Evolutionary conservation across 441 rosid genomes (phyloP).

Genomic region (Gossypium laxum): DNA sequence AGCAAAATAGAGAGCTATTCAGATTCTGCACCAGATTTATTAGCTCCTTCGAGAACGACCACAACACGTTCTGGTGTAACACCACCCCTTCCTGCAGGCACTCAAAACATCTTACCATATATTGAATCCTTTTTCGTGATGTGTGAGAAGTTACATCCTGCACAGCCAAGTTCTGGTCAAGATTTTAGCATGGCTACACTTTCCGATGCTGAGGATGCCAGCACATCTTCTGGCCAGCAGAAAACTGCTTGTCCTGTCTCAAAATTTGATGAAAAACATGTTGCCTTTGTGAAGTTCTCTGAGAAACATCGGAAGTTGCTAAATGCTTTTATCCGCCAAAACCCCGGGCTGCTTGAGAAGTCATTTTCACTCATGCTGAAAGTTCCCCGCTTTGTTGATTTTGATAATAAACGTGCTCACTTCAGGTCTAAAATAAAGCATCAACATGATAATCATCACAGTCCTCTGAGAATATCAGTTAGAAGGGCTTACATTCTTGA

Average conservation of each 20-base stretch:
- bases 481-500: conserved; percentile 93
- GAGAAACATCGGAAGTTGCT: conserved; percentile 85
- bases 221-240: conserved; percentile 40
- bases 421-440: conserved; percentile 89
- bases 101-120: conserved; percentile 86
- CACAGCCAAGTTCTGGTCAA: conserved; percentile 54
- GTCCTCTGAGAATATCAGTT: conserved; percentile 82
- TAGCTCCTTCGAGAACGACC: conserved; percentile 35
- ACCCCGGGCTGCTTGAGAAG: conserved; percentile 86
- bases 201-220: conserved; percentile 60
- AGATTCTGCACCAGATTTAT: conserved; percentile 44
- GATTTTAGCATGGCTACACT: conserved; percentile 38
- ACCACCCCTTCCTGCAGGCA: conserved; percentile 82
- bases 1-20: conserved; percentile 80
- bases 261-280: conserved; percentile 70
- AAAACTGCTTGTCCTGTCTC: conserved; percentile 38
- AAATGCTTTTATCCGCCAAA: conserved; percentile 85
- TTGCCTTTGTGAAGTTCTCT: conserved; percentile 71
- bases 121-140: conserved; percentile 84
- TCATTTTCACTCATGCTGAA: conserved; percentile 85
- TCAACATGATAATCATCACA: conserved; percentile 82
- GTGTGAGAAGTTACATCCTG: conserved; percentile 76
- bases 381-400: conserved; percentile 88
- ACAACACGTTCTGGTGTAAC: conserved; percentile 47
- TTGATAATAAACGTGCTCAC: conserved; percentile 83